phyloP scores from a whole-genome alignment of 2,329 filamentous ascomycete species.

The Aspergillus novofumigatus region DNA sequence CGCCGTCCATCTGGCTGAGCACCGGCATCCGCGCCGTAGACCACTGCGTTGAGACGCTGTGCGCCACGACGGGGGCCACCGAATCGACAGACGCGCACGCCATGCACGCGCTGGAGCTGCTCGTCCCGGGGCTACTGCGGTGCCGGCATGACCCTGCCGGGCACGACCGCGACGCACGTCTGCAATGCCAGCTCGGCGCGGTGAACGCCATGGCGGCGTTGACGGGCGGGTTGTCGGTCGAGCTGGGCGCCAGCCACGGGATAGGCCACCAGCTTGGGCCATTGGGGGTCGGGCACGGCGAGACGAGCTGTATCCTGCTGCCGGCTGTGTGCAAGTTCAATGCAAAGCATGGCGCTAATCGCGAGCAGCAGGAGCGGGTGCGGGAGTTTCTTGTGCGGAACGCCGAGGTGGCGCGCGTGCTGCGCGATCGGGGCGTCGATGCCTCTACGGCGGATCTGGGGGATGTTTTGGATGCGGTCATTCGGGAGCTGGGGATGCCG shows the following conservation, averaged over 20 bases:
- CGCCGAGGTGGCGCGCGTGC: conserved; percentile 32
- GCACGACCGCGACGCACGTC: conserved; percentile 41
- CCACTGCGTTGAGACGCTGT: conserved; percentile 56
- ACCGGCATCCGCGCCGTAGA: conserved; percentile 56
- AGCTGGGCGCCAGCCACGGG: conserved; percentile 49
- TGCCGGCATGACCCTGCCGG: conserved; percentile 37
- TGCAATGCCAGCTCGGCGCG: conserved; percentile 49
- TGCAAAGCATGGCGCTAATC: conserved; percentile 39
- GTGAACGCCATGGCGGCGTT: conserved; percentile 50
- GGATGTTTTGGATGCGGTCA: conserved; percentile 50
- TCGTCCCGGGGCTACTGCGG: conserved; percentile 43
- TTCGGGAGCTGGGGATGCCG: conserved; percentile 53
- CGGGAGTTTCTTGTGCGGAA: conserved; percentile 40
- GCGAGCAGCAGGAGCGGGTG: conserved; percentile 41
- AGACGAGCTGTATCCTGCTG: conserved; percentile 55
- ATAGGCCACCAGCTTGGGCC: conserved; percentile 54
- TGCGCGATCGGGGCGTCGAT: conserved; percentile 28
- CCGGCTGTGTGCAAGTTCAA: conserved; percentile 58
- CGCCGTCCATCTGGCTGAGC: conserved; percentile 52
- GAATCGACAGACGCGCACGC: conserved; percentile 35
- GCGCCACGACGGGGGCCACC: conserved; percentile 36
- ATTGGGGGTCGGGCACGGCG: conserved; percentile 56
- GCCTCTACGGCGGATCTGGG: conserved; percentile 40
- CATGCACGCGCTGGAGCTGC: conserved; percentile 34
- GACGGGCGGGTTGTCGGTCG: conserved; percentile 32